Conservation (phyloP, 768 basidiomycete species). For the Calocera cornea region DNA sequence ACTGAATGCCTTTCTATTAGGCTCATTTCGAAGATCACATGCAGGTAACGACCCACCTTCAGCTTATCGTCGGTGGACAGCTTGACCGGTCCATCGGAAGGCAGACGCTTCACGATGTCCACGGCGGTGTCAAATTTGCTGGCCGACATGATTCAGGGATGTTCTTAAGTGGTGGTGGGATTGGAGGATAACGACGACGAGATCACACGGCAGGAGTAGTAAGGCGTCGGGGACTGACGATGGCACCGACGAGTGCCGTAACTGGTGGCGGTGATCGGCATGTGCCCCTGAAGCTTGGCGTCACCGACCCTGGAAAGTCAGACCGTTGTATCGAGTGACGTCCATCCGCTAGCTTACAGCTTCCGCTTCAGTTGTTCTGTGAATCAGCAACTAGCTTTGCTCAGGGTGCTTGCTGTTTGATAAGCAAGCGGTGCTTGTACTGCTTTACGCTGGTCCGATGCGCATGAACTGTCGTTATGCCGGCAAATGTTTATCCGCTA, state of each 20-base stretch:
- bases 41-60: constrained; percentile 37
- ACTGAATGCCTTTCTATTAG: constrained; percentile 38
- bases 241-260: too few species aligned
- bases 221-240: too few species aligned
- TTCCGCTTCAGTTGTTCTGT: not conserved
- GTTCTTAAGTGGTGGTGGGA: not conserved
- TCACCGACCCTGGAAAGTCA: too few species aligned
- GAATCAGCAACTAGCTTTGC: not conserved
- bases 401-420: not conserved
- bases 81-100: constrained; percentile 69
- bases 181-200: too few species aligned
- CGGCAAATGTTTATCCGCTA: not conserved
- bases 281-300: not conserved
- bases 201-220: too few species aligned
- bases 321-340: too few species aligned
- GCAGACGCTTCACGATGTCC: constrained; percentile 44
- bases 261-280: not conserved
- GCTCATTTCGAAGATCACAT: not conserved
- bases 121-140: constrained; percentile 45
- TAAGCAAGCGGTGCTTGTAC: too few species aligned
- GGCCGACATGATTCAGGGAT: not conserved
- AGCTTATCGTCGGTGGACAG: constrained; percentile 64
- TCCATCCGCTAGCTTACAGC: too few species aligned
- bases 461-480: not conserved
- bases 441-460: not conserved